Base-by-base conservation (phyloP, 1,284 basidiomycete genomes). In the Tylopilus sp. region DNA sequence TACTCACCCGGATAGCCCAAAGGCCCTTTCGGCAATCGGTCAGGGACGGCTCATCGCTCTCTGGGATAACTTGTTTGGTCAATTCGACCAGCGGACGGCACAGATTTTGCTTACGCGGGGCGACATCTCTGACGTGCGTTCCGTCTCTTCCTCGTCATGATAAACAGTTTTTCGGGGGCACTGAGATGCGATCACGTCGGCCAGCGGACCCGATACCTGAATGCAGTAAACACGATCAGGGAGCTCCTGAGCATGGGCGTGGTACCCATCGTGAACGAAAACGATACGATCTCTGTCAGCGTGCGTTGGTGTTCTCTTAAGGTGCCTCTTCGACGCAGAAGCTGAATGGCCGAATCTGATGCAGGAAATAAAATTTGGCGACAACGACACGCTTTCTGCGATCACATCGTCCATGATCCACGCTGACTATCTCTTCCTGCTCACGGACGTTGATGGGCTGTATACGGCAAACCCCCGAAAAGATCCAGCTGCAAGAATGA, bases 321-420 rank as follows among this genome's bases (percentile, higher is more conserved):
- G n/a, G n/a, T n/a, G n/a, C n/a, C n/a, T n/a, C 5, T 29, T 5
- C n/a, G 30, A 29, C 3, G 31, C 40, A 34, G 11, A 7, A 29
- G 42, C 7, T 47, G n/a, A 17, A 6, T 35, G 40, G 37, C 31
- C 50, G 44, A 64, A 30, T 9, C 33, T 2, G 35, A 14, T 4
- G 10, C 60, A 93, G 90, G 95, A 99, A 85, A 96, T 99, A 59
- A 95, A 95, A 86, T 99, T 99, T 63, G 95, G 96, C 45, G 96
- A 99, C 73, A 99, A 99, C 66, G 96, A 99, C 67, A 98, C 95
- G 0, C 75, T 99, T 17, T 97, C 94, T 26, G 95, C 95, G 18
- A 94, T 99, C 60, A 94, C 95, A 1, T 90, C 94, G 1, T 91
- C 91, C 4, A 94, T 99, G 84, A 86, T 98, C 21, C 92, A 97